Evolutionary conservation across 192 early-diverging fungal species (phyloP).

Genomic region (Backusella psychrophila): DNA sequence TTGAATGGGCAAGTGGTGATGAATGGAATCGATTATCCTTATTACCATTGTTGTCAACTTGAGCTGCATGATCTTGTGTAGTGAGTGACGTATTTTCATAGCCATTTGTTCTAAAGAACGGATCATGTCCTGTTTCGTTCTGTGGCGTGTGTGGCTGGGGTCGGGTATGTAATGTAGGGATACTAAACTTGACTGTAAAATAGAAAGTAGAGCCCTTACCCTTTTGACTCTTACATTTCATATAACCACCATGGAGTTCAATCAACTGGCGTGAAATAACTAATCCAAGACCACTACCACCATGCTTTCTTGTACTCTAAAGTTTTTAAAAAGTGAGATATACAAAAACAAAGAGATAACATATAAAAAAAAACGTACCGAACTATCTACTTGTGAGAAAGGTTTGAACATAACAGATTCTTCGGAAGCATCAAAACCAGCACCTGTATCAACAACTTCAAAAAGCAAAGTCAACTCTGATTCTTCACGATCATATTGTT

Average conservation of each 20-base stretch:
- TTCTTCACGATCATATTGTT: conserved; percentile 22
- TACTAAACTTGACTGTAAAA: conserved; percentile 61
- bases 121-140: conserved; percentile 25
- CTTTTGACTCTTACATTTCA: conserved; percentile 66
- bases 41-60: background rate
- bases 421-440: conserved; percentile 74
- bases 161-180: conserved; percentile 34
- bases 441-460: conserved; percentile 77
- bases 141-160: conserved; percentile 47
- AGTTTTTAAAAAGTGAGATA: background rate
- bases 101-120: conserved; percentile 25
- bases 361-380: conserved; percentile 34
- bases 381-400: conserved; percentile 80
- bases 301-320: conserved; percentile 72
- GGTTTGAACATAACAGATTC: conserved; percentile 75
- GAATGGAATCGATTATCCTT: conserved; percentile 15
- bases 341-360: background rate
- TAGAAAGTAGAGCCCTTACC: conserved; percentile 73
- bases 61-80: background rate
- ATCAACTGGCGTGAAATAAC: conserved; percentile 77
- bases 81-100: background rate
- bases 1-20: conserved; percentile 17
- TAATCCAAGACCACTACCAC: conserved; percentile 83
- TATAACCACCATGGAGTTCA: conserved; percentile 74
- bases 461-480: conserved; percentile 57